These are phyloP conservation scores for Millerago galiae DNA, from an alignment of 805 yeast genomes.

Conservation along the genomic window DNA sequence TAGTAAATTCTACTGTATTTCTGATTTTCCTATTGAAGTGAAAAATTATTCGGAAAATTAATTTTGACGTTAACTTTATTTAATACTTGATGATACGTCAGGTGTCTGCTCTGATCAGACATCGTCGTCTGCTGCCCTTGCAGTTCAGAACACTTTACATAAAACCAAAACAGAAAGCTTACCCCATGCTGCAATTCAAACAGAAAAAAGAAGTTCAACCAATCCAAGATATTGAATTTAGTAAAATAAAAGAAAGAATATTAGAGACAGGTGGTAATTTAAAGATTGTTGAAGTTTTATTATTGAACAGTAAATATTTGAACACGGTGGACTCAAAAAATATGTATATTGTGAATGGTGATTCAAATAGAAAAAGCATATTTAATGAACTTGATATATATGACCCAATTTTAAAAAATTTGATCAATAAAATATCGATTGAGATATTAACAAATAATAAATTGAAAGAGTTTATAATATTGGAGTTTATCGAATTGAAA, in stretches of 20 bases:
- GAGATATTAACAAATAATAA: not conserved
- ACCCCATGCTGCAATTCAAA: not conserved
- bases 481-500: conserved; percentile 4
- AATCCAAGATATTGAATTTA: not conserved
- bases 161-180: too few species aligned
- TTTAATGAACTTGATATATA: not conserved
- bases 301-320: conserved; percentile 1
- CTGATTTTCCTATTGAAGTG: not conserved
- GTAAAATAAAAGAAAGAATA: not conserved
- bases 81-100: too few species aligned
- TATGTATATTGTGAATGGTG: not conserved
- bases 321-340: not conserved
- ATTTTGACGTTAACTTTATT: not conserved
- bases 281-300: conserved; percentile 3
- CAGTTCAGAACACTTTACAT: too few species aligned
- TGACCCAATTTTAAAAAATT: conserved; percentile 3
- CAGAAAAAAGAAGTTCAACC: not conserved
- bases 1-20: too few species aligned
- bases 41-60: not conserved
- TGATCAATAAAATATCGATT: conserved; percentile 1
- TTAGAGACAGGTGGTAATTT: conserved; percentile 11
- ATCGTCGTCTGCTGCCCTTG: too few species aligned
- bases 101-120: too few species aligned
- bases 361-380: not conserved
- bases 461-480: conserved; percentile 3